Evolutionary conservation across 2,329 filamentous ascomycete species (phyloP).

Genomic region (Paradendryphiella salina): DNA sequence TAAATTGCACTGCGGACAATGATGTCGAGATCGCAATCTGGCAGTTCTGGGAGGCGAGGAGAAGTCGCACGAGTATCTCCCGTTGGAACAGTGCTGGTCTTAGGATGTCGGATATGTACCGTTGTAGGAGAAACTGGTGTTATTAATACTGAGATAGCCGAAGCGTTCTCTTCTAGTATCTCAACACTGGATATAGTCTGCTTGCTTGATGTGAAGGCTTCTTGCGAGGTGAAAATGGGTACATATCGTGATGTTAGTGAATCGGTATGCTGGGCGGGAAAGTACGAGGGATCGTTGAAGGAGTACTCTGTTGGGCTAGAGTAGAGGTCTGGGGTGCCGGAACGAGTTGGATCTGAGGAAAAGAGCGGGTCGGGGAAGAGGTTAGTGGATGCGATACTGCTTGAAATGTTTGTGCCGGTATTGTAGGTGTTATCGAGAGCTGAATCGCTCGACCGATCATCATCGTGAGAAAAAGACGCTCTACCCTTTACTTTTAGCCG

Average conservation of each 20-base stretch:
- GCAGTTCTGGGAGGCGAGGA: not conserved
- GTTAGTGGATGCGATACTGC: too few species aligned
- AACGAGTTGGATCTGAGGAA: too few species aligned
- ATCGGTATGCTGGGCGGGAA: not conserved
- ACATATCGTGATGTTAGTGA: not conserved
- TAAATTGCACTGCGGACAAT: not conserved
- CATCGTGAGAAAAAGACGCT: not conserved
- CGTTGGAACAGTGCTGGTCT: not conserved
- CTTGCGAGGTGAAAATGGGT: not conserved
- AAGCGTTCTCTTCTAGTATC: not conserved
- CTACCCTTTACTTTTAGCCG: not conserved
- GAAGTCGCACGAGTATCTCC: too few species aligned
- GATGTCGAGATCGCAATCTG: not conserved
- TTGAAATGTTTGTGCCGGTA: too few species aligned
- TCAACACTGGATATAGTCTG: not conserved
- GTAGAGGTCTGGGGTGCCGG: too few species aligned
- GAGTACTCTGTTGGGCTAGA: too few species aligned
- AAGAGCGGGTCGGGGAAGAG: too few species aligned
- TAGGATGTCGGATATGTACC: not conserved
- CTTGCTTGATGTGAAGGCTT: not conserved
- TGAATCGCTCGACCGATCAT: too few species aligned
- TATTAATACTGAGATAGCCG: constrained; percentile 1
- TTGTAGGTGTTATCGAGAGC: too few species aligned
- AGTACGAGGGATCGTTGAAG: not conserved
- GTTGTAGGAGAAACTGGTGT: not conserved